Base-by-base conservation (phyloP, 1,284 basidiomycete genomes). In the Malassezia slooffiae region DNA sequence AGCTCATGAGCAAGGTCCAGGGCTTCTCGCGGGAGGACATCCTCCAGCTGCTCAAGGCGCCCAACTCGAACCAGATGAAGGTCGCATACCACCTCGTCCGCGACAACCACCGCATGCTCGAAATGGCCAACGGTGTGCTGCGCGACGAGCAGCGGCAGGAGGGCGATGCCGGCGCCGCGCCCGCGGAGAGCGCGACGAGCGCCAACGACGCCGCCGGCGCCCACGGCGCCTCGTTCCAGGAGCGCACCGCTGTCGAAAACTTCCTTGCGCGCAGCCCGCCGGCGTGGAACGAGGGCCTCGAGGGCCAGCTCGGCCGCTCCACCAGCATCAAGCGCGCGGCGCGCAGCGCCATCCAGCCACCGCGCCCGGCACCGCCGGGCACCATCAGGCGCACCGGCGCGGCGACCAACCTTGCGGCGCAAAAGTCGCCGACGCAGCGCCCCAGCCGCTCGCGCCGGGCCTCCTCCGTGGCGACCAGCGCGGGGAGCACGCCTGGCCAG, bases 11-110 rank as follows among this genome's bases (percentile, higher is more conserved):
- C 34, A 77, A 81, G 57, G 82, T 96, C 73, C 72, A 78, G 0
- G 83, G 80, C 0, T 82, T 91, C 23, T 79, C 79, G 44, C 79
- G 80, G 67, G 81, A 85, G 2, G 84, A 89, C 56, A 78, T 96
- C 5, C 85, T 85, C 82, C 80, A 83, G 46, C 82, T 81, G 58
- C 72, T 96, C 47, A 75, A 81, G 56, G 74, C 81, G 52, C 82
- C 88, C 34, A 85, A 88, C 45, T 89, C 91, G 31, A 93, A 95
- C 65, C 84, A 88, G 47, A 82, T 96, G 67, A 91, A 95, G 72
- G 89, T 97, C 13, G 90, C 91, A 0, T 97, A 96, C 70, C 81
- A 91, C 78, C 75, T 96, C 2, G 75, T 93, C 41, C 75, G 88
- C 41, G 91, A 96, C 67, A 89, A 91, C 72, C 78, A 81, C 58